Evolutionary conservation across 2,329 filamentous ascomycete species (phyloP).

Genomic region (Claviceps digitariae): DNA sequence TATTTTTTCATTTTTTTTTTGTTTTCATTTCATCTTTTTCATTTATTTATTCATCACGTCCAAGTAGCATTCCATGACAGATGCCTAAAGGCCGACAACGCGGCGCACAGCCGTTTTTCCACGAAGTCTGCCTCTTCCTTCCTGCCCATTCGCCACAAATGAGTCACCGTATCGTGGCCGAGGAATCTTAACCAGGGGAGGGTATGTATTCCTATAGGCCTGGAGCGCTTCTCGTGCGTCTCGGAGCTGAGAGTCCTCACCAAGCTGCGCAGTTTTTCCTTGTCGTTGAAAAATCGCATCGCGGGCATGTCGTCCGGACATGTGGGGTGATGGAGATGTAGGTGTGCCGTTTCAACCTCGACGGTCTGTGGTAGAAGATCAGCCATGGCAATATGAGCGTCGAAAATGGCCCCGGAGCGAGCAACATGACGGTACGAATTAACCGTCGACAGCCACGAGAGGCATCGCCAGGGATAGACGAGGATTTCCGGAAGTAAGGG

Average conservation of each 20-base stretch:
- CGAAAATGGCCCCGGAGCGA: slow-evolving; percentile 35
- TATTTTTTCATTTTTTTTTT: not conserved
- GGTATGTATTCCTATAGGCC: slow-evolving; percentile 18
- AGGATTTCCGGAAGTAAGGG: slow-evolving; percentile 24
- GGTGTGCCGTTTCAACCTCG: slow-evolving; percentile 35
- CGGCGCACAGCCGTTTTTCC: slow-evolving; percentile 22
- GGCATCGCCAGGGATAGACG: slow-evolving; percentile 28
- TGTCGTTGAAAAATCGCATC: slow-evolving; percentile 29
- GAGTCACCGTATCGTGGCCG: slow-evolving; percentile 32
- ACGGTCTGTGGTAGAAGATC: slow-evolving; percentile 23
- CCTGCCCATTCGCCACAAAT: slow-evolving; percentile 27
- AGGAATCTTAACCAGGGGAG: slow-evolving; percentile 26
- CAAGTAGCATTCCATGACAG: slow-evolving; percentile 11
- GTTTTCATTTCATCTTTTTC: not conserved
- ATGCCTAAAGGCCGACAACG: slow-evolving; percentile 19
- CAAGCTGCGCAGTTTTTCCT: slow-evolving; percentile 16
- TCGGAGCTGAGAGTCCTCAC: slow-evolving; percentile 13
- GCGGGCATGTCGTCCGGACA: slow-evolving; percentile 34
- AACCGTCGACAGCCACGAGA: slow-evolving; percentile 41
- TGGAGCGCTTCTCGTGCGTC: slow-evolving; percentile 13
- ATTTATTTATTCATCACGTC: not conserved
- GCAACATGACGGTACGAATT: slow-evolving; percentile 30
- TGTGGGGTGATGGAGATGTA: slow-evolving; percentile 41
- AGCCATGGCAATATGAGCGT: slow-evolving; percentile 36
- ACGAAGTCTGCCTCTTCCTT: slow-evolving; percentile 27